These are phyloP conservation scores for Tanozyma kutaoensis DNA, from an alignment of 805 yeast genomes.

Conservation along the genomic window DNA sequence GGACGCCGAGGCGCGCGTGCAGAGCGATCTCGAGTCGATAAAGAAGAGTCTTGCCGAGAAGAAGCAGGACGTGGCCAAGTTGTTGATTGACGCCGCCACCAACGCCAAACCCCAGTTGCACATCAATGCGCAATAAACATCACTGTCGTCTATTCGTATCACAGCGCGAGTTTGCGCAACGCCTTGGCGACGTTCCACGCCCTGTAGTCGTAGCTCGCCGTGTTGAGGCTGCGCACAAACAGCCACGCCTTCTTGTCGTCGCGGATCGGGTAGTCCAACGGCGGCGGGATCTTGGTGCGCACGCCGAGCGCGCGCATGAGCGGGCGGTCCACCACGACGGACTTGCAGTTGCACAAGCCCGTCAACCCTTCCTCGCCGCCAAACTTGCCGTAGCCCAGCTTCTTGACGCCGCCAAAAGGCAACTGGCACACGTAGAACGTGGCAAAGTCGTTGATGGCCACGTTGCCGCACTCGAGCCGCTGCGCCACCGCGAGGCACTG, in stretches of 20 bases:
- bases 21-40: constrained; percentile 57
- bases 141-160: no score
- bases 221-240: constrained; percentile 69
- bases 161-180: constrained; percentile 21
- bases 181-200: constrained; percentile 46
- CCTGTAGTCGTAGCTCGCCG: constrained; percentile 71
- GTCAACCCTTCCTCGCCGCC: constrained; percentile 96
- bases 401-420: constrained; percentile 92
- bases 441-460: constrained; percentile 96
- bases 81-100: constrained; percentile 68
- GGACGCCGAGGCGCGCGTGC: constrained; percentile 65
- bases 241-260: constrained; percentile 79
- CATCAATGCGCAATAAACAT: no score
- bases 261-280: constrained; percentile 83
- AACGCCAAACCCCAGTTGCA: constrained; percentile 76
- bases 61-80: constrained; percentile 54
- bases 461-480: constrained; percentile 69
- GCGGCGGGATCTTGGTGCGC: constrained; percentile 74
- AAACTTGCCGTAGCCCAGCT: constrained; percentile 94
- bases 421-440: constrained; percentile 90
- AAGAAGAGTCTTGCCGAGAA: constrained; percentile 49
- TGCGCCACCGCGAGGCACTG: constrained; percentile 53
- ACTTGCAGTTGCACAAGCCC: constrained; percentile 79
- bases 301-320: constrained; percentile 44
- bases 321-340: constrained; percentile 74